Evolutionary conservation across 495 filamentous ascomycete species (phyloP), one percentile per base, ranked within the genome.

Genomic region (Penicillium paxilli): DNA sequence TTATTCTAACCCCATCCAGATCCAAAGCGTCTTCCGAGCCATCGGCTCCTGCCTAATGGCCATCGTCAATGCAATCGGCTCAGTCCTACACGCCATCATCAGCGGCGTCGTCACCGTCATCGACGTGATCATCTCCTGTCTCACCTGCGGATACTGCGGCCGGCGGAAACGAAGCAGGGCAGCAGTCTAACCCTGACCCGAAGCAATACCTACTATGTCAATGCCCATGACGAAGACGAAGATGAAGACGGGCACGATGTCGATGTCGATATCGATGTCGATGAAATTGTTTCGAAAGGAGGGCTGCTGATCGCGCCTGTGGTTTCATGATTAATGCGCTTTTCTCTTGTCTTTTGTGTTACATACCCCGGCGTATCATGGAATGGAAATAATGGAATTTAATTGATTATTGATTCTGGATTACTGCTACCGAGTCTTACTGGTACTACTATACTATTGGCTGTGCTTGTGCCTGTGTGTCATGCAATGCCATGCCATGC

Each of bases 21-120:
- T 98, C 71, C 60, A 82, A 68, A 74, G 77, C 71, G 73, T 94
- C 75, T 85, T 94, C 81, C 88, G 79, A 59, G 83, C 91, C 57
- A 93, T 98, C 78, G 93, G 92, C 35, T 77, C 78, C 57, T 86
- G 83, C 66, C 78, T 97, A 56, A 96, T 92, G 84, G 86, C 85
- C 63, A 82, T 98, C 68, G 82, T 95, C 47, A 85, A 91, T 62
- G 88, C 83, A 64, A 87, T 95, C 69, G 90, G 87, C 47, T 78
- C 80, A 60, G 80, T 89, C 75, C 79, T 90, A 52, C 83, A 80
- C 55, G 83, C 84, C 57, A 91, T 98, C 77, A 86, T 97, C 79
- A 83, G 82, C 70, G 92, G 83, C 65, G 82, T 95, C 64, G 83
- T 91, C 61, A 69, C 82, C 55, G 75, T 96, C 74, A 81, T 96